Percentiles rank a stretch among this genome's conserved stretches.
Conservation (phyloP, 768 basidiomycete genomes). For the Trametopsis cervina region DNA sequence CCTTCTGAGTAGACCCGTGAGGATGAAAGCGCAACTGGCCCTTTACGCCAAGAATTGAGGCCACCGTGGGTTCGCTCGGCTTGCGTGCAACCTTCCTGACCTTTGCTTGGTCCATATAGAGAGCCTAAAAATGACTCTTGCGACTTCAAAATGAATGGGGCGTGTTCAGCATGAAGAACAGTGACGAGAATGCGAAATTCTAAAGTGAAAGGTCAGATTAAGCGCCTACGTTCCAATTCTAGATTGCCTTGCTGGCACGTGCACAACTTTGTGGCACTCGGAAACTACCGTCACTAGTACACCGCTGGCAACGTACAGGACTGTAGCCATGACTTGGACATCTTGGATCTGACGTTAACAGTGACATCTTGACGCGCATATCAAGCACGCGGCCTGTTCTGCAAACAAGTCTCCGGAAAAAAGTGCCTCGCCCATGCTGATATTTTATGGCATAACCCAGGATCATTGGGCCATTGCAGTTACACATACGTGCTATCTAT, state of each 20-base stretch:
- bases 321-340: too few species aligned
- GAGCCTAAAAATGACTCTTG: background rate
- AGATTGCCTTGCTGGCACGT: background rate
- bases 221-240: background rate
- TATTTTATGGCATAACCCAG: too few species aligned
- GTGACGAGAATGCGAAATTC: background rate
- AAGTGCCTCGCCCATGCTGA: too few species aligned
- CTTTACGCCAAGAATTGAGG: constrained; percentile 56
- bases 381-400: too few species aligned
- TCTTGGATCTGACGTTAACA: too few species aligned
- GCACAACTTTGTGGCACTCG: background rate
- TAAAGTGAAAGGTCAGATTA: background rate
- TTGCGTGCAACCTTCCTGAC: constrained; percentile 1
- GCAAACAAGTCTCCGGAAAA: too few species aligned
- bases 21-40: constrained; percentile 56
- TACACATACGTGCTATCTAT: too few species aligned
- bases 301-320: too few species aligned
- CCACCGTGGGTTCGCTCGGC: constrained; percentile 28
- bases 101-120: constrained; percentile 1
- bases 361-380: too few species aligned
- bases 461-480: too few species aligned
- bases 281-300: too few species aligned
- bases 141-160: constrained; percentile 12
- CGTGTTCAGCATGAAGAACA: constrained; percentile 8
- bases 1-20: constrained; percentile 60